Percentiles rank a stretch among this genome's conserved stretches.
phyloP scores from a whole-genome alignment of 2,329 filamentous ascomycete species.

The Fusarium gaditjirri region DNA sequence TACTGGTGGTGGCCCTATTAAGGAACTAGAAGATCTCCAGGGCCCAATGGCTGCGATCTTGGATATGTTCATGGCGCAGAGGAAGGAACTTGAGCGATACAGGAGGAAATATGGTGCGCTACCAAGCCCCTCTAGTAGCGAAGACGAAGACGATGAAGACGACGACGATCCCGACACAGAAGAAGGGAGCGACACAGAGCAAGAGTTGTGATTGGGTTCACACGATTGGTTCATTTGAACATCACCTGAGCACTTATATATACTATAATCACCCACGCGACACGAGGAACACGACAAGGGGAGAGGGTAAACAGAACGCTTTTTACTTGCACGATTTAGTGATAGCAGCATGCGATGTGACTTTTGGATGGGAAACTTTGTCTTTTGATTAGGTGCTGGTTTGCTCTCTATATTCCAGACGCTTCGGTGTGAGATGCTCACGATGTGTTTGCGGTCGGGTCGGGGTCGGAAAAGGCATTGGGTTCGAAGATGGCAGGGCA shows the following conservation, averaged over 20 bases:
- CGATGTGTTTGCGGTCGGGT: slow-evolving; percentile 23
- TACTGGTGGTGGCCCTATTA: slow-evolving; percentile 71
- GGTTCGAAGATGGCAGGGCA: slow-evolving; percentile 12
- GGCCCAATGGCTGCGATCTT: slow-evolving; percentile 82
- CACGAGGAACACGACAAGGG: slow-evolving; percentile 20
- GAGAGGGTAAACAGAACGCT: slow-evolving; percentile 24
- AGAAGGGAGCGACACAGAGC: slow-evolving; percentile 46
- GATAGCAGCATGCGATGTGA: neutral
- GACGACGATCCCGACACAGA: slow-evolving; percentile 34
- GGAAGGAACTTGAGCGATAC: slow-evolving; percentile 72
- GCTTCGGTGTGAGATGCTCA: slow-evolving; percentile 7
- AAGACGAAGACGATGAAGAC: slow-evolving; percentile 34
- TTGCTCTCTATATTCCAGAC: slow-evolving; percentile 23
- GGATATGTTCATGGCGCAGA: slow-evolving; percentile 66
- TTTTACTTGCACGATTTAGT: slow-evolving; percentile 14
- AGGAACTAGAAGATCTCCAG: slow-evolving; percentile 76
- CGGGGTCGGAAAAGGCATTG: slow-evolving; percentile 31
- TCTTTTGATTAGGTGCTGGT: slow-evolving; percentile 18
- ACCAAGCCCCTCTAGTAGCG: slow-evolving; percentile 40
- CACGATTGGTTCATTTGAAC: neutral
- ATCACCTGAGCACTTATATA: slow-evolving; percentile 28
- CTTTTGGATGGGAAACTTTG: slow-evolving; percentile 18
- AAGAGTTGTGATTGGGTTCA: slow-evolving; percentile 35
- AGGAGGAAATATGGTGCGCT: slow-evolving; percentile 64
- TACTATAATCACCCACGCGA: slow-evolving; percentile 35